Percentiles rank a stretch among this genome's conserved stretches.
Conservation (phyloP, 805 yeast species). For the Nakazawaea populi region DNA sequence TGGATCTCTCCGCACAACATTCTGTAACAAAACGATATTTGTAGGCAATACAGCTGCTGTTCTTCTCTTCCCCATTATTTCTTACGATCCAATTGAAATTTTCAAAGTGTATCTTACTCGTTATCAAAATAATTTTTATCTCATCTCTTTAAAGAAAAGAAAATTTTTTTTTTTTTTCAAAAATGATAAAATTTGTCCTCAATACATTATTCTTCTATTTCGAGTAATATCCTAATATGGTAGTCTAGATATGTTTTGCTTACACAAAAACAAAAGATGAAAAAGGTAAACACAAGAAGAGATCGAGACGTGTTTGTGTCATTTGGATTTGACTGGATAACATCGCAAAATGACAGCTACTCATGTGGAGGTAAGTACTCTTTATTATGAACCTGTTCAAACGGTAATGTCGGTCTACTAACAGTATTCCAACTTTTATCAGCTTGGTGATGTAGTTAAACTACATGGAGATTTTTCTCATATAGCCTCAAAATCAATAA, state of each 20-base stretch:
- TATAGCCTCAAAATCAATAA: background rate
- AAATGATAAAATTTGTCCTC: no score
- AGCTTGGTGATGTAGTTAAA: background rate
- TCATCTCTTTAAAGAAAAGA: background rate
- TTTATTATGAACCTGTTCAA: no score
- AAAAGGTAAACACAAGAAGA: background rate
- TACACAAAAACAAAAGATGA: background rate
- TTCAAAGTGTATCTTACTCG: background rate
- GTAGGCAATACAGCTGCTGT: constrained; percentile 93
- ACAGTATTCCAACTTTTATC: background rate
- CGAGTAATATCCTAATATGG: background rate
- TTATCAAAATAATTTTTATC: background rate
- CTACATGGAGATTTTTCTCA: constrained; percentile 1
- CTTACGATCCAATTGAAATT: background rate
- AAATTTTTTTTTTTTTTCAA: background rate
- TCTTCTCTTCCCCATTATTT: constrained; percentile 71
- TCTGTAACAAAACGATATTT: constrained; percentile 86
- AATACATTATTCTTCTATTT: no score
- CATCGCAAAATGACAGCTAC: background rate
- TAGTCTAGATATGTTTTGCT: background rate
- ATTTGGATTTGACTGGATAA: no score
- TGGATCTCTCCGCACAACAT: constrained; percentile 90
- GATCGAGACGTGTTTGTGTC: background rate
- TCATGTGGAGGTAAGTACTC: background rate
- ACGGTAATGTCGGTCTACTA: background rate